Conservation (phyloP, 768 basidiomycete species). For the Mycena chlorophos region DNA sequence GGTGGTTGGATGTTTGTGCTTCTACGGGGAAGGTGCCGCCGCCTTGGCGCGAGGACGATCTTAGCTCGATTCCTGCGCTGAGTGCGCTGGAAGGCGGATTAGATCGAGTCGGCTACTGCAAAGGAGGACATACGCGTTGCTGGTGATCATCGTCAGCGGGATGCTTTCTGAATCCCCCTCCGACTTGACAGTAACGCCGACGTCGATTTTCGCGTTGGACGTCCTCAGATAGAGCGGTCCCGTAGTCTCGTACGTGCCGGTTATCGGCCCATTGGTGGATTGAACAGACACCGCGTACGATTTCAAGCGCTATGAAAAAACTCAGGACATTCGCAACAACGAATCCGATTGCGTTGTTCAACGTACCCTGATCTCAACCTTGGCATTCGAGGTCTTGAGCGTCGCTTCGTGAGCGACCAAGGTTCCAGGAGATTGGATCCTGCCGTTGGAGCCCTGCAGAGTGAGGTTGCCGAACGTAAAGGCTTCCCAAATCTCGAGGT, state of each 20-base stretch:
- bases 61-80: constrained; percentile 32
- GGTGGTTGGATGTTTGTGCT: constrained; percentile 30
- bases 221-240: constrained; percentile 39
- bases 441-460: constrained; percentile 37
- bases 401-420: constrained; percentile 19
- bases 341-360: background rate
- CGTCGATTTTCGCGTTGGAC: constrained; percentile 42
- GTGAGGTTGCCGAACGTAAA: constrained; percentile 39
- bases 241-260: constrained; percentile 41
- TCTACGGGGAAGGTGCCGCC: constrained; percentile 37
- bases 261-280: constrained; percentile 41
- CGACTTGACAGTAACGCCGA: constrained; percentile 36
- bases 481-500: constrained; percentile 33
- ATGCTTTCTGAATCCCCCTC: constrained; percentile 27
- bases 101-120: background rate
- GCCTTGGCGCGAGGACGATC: constrained; percentile 27
- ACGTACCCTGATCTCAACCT: constrained; percentile 8
- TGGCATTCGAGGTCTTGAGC: constrained; percentile 28
- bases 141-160: constrained; percentile 36
- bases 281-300: constrained; percentile 27
- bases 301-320: constrained; percentile 33
- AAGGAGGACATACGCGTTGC: constrained; percentile 41
- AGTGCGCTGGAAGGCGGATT: constrained; percentile 30
- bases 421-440: constrained; percentile 32
- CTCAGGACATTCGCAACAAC: too few species aligned